Evolutionary conservation across 768 basidiomycete genomes (phyloP).

Genomic region (Xanthoconium stramineum): DNA sequence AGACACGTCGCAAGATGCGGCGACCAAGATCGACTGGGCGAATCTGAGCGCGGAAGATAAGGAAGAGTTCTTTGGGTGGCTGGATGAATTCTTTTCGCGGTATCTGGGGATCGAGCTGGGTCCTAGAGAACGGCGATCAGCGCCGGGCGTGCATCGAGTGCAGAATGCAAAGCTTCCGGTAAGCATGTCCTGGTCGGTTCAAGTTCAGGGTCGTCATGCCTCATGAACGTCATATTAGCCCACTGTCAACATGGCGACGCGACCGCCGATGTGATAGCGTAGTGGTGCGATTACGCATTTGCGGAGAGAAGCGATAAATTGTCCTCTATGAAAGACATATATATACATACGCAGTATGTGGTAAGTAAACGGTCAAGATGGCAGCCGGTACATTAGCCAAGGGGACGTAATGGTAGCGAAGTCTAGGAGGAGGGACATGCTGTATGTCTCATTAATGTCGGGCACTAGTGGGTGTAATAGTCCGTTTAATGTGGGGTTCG

Average conservation of each 20-base stretch:
- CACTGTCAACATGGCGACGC: conserved; percentile 17
- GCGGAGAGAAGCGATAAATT: neutral
- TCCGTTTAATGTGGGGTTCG: conserved; percentile 13
- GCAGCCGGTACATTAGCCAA: conserved; percentile 16
- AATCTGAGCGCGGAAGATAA: conserved; percentile 68
- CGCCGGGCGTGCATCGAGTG: neutral
- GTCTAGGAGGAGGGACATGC: conserved; percentile 12
- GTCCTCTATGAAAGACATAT: conserved; percentile 6
- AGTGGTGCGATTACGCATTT: neutral
- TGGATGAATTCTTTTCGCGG: conserved; percentile 75
- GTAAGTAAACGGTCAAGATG: neutral
- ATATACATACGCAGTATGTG: conserved; percentile 16
- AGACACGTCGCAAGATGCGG: neutral
- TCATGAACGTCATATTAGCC: conserved; percentile 14
- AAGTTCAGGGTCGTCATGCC: neutral
- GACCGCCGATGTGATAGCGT: conserved; percentile 14
- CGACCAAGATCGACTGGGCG: conserved; percentile 57
- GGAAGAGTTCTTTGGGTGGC: conserved; percentile 69
- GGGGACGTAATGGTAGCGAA: conserved; percentile 5
- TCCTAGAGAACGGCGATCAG: conserved; percentile 1
- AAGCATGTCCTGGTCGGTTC: conserved; percentile 4
- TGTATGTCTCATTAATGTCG: neutral
- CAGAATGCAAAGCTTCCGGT: conserved; percentile 15
- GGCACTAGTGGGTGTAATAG: neutral
- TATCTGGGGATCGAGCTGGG: conserved; percentile 31